These are phyloP conservation scores for Striga asiatica DNA, from an alignment of 257 asterid genomes.

Conservation along the genomic window DNA sequence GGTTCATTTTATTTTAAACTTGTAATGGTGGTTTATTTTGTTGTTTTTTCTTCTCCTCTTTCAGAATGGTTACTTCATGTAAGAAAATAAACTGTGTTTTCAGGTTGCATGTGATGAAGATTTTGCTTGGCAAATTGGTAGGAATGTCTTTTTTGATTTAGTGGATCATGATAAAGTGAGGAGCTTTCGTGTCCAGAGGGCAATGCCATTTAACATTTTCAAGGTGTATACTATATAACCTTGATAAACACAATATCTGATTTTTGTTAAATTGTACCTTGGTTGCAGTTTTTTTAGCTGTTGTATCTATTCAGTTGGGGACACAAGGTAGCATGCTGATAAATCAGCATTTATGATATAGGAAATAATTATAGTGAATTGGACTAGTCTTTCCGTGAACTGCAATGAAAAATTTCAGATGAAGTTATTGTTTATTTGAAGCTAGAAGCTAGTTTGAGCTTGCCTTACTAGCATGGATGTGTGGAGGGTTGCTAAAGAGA, in stretches of 20 bases:
- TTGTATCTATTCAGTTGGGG: conserved; percentile 8
- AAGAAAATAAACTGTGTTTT: conserved; percentile 8
- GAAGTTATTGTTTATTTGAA: conserved; percentile 2
- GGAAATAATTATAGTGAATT: conserved; percentile 3
- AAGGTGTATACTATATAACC: conserved; percentile 33
- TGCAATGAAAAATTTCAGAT: conserved; percentile 1
- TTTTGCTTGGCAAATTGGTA: conserved; percentile 38
- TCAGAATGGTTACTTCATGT: conserved; percentile 1
- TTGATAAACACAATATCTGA: background rate
- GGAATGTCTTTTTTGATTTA: conserved; percentile 34
- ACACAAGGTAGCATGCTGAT: background rate
- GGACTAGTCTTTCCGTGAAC: conserved; percentile 3
- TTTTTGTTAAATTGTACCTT: conserved; percentile 5
- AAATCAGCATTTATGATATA: background rate
- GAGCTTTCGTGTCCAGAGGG: conserved; percentile 38
- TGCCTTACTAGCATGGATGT: background rate
- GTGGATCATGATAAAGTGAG: conserved; percentile 44
- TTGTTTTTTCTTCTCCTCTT: background rate
- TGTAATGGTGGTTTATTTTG: too few relatives aligned
- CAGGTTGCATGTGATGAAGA: conserved; percentile 53
- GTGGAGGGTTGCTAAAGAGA: background rate
- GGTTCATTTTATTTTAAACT: background rate
- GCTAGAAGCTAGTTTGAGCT: conserved; percentile 1
- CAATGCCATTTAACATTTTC: conserved; percentile 28
- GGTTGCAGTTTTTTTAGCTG: background rate